phyloP scores from a whole-genome alignment of 495 filamentous ascomycete species.

The Neurospora discreta region DNA sequence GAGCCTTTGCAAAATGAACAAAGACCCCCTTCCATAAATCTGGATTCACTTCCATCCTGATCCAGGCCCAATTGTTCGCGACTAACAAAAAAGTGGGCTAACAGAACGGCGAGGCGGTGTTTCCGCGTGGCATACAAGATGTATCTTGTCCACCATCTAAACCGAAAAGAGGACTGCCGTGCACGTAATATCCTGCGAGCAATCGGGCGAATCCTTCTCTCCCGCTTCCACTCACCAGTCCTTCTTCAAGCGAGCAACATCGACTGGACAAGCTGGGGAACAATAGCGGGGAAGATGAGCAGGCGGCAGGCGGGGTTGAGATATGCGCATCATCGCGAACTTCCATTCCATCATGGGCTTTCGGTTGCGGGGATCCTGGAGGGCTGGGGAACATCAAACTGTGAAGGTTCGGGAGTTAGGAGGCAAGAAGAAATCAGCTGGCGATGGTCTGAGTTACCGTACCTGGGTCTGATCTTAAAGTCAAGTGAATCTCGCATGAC shows the following conservation, averaged over 20 bases:
- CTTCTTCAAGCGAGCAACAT: background rate
- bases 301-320: background rate
- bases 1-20: background rate
- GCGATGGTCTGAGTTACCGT: background rate
- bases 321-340: background rate
- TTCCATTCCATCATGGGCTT: background rate
- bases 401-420: background rate
- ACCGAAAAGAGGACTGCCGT: background rate
- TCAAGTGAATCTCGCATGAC: background rate
- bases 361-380: background rate
- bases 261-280: background rate
- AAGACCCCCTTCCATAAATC: background rate
- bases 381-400: background rate
- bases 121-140: background rate
- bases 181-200: background rate
- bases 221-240: background rate
- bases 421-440: background rate
- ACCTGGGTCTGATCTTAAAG: background rate
- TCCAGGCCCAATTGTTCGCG: background rate
- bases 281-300: background rate
- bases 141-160: background rate
- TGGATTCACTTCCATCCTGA: background rate
- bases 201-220: background rate
- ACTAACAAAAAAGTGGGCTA: background rate
- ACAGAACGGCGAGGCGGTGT: background rate